Base-by-base conservation (phyloP, 352 stramenopile genomes). In the Elongisporangium undulatum region DNA sequence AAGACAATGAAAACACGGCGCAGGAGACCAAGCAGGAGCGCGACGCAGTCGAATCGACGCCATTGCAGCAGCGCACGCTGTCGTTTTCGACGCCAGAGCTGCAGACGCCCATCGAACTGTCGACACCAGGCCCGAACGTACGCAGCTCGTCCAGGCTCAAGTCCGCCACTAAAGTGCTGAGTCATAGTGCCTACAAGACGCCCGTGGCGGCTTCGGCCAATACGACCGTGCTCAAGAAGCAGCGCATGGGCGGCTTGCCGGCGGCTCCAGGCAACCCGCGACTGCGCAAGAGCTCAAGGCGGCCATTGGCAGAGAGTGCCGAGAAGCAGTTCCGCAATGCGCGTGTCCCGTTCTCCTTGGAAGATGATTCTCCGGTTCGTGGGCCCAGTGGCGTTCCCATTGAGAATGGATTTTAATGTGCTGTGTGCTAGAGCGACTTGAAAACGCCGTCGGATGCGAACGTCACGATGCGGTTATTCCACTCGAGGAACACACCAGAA, bases 281-380 rank as follows among this genome's bases (percentile, higher is more conserved):
- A 1, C 29, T 62, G 7, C 73, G 75, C 22, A 90, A 78, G 63
- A 62, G 62, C 9, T 72, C 79, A 19, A 66, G 83, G 23, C 72
- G 83, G 24, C 79, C 80, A 49, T 56, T 90, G 2, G 60, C 67
- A 48, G 82, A 86, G 38, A 90, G 64, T 19, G 79, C 86, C 38
- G 80, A 90, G 48, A 79, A 83, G 51, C 55, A 67, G 20, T 68
- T 65, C 56, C 58, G 71, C 20, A 79, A 81, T 58, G 64, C 78
- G 17, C 82, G 82, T 4, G 48, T 89, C 13, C 81, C 79, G 20
- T 90, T 89, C 48, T 92, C 82, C 13, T 45, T 45, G 34, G 34
- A 45, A 45, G 34, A 45, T 1, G 34, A 45, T 45, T 45, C 34
- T 17, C 34, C 34, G 34, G 34, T 45, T 45, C 34, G 34, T 45